These are phyloP conservation scores for Cynanchum wilfordii DNA, from an alignment of 257 asterid genomes.

Conservation along the genomic window DNA sequence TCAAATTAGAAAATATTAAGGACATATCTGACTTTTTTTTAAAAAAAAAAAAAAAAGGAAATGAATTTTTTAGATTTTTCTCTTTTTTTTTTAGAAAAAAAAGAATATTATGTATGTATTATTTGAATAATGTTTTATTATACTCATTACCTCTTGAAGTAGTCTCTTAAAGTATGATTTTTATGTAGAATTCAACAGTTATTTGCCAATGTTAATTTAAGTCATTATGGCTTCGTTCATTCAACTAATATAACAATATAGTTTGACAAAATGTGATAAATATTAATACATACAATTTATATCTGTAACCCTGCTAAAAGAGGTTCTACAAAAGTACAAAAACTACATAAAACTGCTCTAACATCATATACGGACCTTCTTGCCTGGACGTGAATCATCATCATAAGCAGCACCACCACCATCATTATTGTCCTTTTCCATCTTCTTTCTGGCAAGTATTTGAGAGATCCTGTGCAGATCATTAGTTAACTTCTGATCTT, in stretches of 20 bases:
- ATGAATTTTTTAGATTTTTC: too few species aligned
- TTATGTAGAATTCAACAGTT: slow-evolving; percentile 31
- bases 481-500: slow-evolving; percentile 89
- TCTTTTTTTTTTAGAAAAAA: too few species aligned
- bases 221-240: slow-evolving; percentile 35
- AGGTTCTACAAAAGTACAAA: neutral
- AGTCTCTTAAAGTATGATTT: neutral
- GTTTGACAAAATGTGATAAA: too few species aligned
- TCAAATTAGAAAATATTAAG: too few species aligned
- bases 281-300: too few species aligned
- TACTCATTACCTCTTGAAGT: neutral
- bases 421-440: slow-evolving; percentile 57
- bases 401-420: slow-evolving; percentile 32
- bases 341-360: neutral
- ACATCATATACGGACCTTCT: slow-evolving; percentile 67
- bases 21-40: too few species aligned
- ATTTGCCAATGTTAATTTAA: slow-evolving; percentile 42
- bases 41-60: too few species aligned
- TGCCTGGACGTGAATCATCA: slow-evolving; percentile 78
- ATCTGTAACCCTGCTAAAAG: neutral
- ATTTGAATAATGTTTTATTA: too few species aligned
- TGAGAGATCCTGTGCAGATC: slow-evolving; percentile 93
- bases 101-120: too few species aligned
- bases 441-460: slow-evolving; percentile 76
- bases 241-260: slow-evolving; percentile 10